Base-by-base conservation (phyloP, 2,329 filamentous ascomycete species). In the Exophiala sideris region DNA sequence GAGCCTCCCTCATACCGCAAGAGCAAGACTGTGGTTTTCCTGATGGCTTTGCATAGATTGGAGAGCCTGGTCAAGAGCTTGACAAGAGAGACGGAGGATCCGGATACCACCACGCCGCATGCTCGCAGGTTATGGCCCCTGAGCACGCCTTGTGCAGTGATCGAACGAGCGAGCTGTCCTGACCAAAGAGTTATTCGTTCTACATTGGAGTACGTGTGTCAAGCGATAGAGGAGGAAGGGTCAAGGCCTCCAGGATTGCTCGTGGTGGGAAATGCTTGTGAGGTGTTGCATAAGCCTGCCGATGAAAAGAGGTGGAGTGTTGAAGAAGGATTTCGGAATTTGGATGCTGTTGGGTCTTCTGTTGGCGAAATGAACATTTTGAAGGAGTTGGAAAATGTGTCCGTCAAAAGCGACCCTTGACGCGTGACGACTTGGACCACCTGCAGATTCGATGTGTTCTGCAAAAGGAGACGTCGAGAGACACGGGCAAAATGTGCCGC, bases 11-110 rank as follows among this genome's bases (percentile, higher is more conserved):
- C 85, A 58, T 96, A 85, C 68, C 82, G 91, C 0, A 69, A 79
- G 2, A 87, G 82, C 7, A 81, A 91, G 53, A 97, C 94, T 0
- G 88, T 94, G 1, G 88, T 99, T 3, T 96, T 97, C 62, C 75
- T 99, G 45, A 99, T 99, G 94, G 90, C 90, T 3, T 74, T 99
- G 59, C 94, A 99, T 72, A 82, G 94, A 48, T 84, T 99, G 12
- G 75, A 73, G 3, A 87, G 84, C 0, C 75, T 99, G 1, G 80
- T 96, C 0, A 76, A 78, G 5, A 88, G 88, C 65, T 74, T 99
- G 55, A 87, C 74, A 60, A 63, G 63, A 49, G 39, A 50, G 33
- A 54, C 63, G 2, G 54, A 57, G 1, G 66, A 64, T 46, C 35
- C 48, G 35, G 39, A 41, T 8, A 52, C 54, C 3, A 62, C 68